Base-by-base conservation (phyloP, 2,329 filamentous ascomycete species). In the Ceratocystis alfenasii region DNA sequence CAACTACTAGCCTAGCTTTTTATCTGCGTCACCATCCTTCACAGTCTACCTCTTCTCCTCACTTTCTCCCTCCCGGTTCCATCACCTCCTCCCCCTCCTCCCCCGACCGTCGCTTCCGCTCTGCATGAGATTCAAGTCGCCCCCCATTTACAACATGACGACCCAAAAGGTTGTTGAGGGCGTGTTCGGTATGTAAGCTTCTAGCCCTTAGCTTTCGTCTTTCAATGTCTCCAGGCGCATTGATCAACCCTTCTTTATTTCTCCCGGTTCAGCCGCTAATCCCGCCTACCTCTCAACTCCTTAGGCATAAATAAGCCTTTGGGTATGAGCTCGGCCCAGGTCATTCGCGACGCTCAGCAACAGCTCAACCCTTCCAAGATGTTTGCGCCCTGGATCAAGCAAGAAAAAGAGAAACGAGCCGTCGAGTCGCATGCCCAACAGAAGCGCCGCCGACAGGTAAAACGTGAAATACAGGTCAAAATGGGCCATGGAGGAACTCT, bases 401-500 rank as follows among this genome's bases (percentile, higher is more conserved):
- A 81, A 64, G 86, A 92, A 70, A 79, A 79, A 65, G 76, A 76
- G 0, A 79, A 78, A 61, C 82, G 83, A 67, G 75, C 79, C 17
- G 76, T 78, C 70, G 86, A 89, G 74, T 77, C 77, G 67, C 78
- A 81, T 67, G 78, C 79, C 67, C 83, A 87, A 73, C 81, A 81
- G 70, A 80, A 81, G 70, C 82, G 86, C 68, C 81, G 85, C 68
- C 77, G 78, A 69, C 77, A 76, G 60, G 79, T 81, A 69, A 83
- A 84, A 74, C 81, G 81, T 70, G 78, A 81, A 1, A 74, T 87
- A 4, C 84, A 89, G 69, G 87, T 97, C 70, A 99, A 97, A 79
- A 89, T 97, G 72, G 94, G 94, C 44, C 94, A 99, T 77, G 94
- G 94, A 68, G 94, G 94, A 55, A 99, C 94, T 1, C 82, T 99